A percentile compares a stretch with the other conserved stretches of the same genome.
These are phyloP conservation scores for Trichoderma sp. DNA, from an alignment of 2,329 filamentous ascomycete genomes.

Conservation along the genomic window DNA sequence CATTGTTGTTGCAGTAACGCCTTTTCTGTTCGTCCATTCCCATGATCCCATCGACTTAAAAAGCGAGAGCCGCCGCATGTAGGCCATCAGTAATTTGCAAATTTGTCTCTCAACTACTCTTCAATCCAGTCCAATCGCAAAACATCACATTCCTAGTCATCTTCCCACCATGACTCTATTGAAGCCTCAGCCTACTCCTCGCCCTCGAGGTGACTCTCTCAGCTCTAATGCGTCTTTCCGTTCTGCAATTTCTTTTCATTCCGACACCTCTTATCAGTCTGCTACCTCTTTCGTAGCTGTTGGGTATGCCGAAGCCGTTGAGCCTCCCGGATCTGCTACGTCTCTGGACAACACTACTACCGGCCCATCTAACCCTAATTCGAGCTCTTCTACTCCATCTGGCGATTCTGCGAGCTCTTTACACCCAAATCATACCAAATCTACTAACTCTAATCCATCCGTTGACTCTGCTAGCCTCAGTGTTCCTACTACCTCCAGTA, in stretches of 20 bases:
- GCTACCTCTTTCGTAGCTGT: not conserved
- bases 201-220: not conserved
- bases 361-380: not conserved
- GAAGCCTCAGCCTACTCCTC: not conserved
- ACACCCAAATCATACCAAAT: not conserved
- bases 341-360: not conserved
- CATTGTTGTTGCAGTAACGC: not conserved
- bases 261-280: not conserved
- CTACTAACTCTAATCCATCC: not conserved
- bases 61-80: not conserved
- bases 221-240: not conserved
- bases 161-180: not conserved
- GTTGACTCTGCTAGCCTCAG: not conserved
- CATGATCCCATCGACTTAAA: not conserved
- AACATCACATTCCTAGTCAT: not conserved
- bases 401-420: not conserved
- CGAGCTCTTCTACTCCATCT: not conserved
- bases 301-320: not conserved
- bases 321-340: not conserved
- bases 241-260: not conserved
- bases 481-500: not conserved
- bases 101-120: not conserved
- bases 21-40: not conserved
- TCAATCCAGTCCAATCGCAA: not conserved
- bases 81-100: not conserved